Evolutionary conservation across 805 yeast species (phyloP).

Genomic region (Kodamaea hsintzibuensis): DNA sequence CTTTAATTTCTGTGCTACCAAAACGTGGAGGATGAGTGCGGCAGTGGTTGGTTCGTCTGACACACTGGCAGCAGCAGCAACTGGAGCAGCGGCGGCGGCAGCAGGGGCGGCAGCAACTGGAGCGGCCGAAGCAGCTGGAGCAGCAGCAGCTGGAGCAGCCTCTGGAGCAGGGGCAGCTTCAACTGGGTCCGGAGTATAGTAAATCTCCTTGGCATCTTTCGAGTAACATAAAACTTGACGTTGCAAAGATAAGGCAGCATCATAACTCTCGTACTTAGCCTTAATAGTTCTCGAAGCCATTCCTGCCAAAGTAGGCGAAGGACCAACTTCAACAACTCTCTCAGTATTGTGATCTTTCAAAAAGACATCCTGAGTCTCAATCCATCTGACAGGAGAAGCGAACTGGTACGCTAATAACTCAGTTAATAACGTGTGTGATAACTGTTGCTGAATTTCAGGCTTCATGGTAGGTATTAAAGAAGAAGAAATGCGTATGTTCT

Average conservation of each 20-base stretch:
- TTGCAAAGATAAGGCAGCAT: slow-evolving; percentile 90
- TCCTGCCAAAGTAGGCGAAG: slow-evolving; percentile 97
- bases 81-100: slow-evolving; percentile 57
- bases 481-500: background rate
- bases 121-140: slow-evolving; percentile 55
- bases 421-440: slow-evolving; percentile 90
- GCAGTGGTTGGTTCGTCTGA: slow-evolving; percentile 93
- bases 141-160: slow-evolving; percentile 45
- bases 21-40: slow-evolving; percentile 73
- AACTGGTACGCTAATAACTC: slow-evolving; percentile 98
- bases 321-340: slow-evolving; percentile 97
- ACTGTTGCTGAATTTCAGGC: slow-evolving; percentile 97
- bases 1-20: slow-evolving; percentile 95
- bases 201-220: slow-evolving; percentile 93
- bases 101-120: slow-evolving; percentile 61
- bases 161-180: slow-evolving; percentile 41
- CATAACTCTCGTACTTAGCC: slow-evolving; percentile 95
- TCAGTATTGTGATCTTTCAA: slow-evolving; percentile 93
- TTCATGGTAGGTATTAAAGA: slow-evolving; percentile 47
- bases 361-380: slow-evolving; percentile 98
- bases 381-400: slow-evolving; percentile 99
- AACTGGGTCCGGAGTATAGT: slow-evolving; percentile 85
- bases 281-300: slow-evolving; percentile 97
- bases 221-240: slow-evolving; percentile 96
- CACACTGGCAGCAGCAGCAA: slow-evolving; percentile 80